Evolutionary conservation across 129 eudicot species (phyloP), one percentile per base, ranked within the genome.

Genomic region (Artemisia argyi): DNA sequence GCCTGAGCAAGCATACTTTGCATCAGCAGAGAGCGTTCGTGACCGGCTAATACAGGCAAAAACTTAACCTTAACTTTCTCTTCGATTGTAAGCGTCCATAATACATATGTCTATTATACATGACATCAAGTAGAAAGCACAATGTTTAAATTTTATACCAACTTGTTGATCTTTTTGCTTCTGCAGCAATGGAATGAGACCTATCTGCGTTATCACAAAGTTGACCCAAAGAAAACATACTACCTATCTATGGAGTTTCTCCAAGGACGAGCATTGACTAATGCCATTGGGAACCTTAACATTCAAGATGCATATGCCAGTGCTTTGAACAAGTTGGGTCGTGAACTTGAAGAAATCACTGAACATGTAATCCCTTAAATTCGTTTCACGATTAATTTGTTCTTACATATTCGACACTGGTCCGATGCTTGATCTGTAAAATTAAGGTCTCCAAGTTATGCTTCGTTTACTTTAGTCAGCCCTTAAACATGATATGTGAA

Each of bases 141-240:
- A 28, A 30, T 5, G 53, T 60, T 20, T 24, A 52, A 35, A 55
- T 15, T 58, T 58, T 74, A 26, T 4, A 32, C 42, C 42, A 32
- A 32, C 42, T 32, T 32, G 42, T 32, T 1, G 42, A 32, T 32
- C 1, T 32, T 32, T 32, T 32, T 32, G 73, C 8, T 60, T 78
- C 52, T 73, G 82, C 89, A 95, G 99, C 99, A 95, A 95, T 95
- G 22, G 99, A 95, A 95, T 54, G 97, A 95, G 76, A 95, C 99
- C 19, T 95, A 95, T 82, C 74, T 78, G 76, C 96, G 88, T 61
- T 95, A 82, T 82, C 96, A 95, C 90, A 84, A 86, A 72, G 86
- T 76, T 52, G 94, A 95, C 80, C 97, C 97, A 13, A 95, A 95
- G 85, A 97, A 95, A 74, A 95, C 99, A 76, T 95, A 95, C 91